Percentiles rank a stretch among this genome's conserved stretches.
These are phyloP conservation scores for Carex kokanica DNA, from an alignment of 176 grass and related monocot genomes.

Conservation along the genomic window DNA sequence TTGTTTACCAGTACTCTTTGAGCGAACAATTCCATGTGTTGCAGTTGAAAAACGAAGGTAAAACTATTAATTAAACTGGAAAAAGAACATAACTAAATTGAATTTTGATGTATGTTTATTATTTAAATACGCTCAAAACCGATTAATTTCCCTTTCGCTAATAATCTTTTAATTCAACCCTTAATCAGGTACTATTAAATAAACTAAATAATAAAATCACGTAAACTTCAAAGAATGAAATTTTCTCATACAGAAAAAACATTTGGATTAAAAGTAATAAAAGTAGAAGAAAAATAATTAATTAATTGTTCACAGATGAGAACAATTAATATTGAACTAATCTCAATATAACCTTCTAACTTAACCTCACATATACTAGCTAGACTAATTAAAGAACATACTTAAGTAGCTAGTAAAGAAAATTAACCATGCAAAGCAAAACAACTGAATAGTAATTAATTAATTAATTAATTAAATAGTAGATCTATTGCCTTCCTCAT, in stretches of 20 bases:
- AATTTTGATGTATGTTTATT: too few species aligned
- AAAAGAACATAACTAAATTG: too few species aligned
- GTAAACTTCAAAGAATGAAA: not conserved
- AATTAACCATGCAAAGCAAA: not conserved
- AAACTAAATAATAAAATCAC: not conserved
- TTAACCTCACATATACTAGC: not conserved
- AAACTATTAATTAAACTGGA: too few species aligned
- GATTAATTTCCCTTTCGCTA: too few species aligned
- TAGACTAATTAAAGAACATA: not conserved
- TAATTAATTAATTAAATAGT: not conserved
- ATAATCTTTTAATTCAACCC: too few species aligned
- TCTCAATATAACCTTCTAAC: not conserved
- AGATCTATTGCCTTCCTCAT: not conserved
- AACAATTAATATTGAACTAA: not conserved
- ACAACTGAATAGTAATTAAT: not conserved
- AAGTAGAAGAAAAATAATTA: too few species aligned
- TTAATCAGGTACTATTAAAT: too few species aligned
- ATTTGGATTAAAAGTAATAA: not conserved
- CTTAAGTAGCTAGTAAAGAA: not conserved
- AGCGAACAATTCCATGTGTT: too few species aligned
- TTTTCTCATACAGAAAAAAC: not conserved
- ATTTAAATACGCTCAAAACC: too few species aligned
- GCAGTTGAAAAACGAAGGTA: too few species aligned
- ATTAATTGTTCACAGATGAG: constrained; percentile 11
- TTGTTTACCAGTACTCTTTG: too few species aligned